Percentiles rank a stretch among this genome's conserved stretches.
Evolutionary conservation across 495 filamentous ascomycete genomes (phyloP).

Genomic region (Bombardia bombarda): DNA sequence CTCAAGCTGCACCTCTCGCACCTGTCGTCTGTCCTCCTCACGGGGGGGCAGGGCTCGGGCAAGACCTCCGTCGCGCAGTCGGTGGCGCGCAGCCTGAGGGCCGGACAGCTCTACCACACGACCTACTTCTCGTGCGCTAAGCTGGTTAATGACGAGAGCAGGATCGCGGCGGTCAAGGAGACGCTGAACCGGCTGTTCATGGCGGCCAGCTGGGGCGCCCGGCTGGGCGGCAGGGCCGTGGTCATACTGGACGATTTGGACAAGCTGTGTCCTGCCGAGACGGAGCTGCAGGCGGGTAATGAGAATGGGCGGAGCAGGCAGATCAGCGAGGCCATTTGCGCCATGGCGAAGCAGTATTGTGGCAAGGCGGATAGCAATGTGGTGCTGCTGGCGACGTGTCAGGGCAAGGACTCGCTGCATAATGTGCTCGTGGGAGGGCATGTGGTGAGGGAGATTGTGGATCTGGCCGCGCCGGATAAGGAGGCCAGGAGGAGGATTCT

Average conservation of each 20-base stretch:
- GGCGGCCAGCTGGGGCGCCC: slow-evolving; percentile 79
- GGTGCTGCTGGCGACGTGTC: slow-evolving; percentile 82
- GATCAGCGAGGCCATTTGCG: slow-evolving; percentile 80
- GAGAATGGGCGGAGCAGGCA: slow-evolving; percentile 89
- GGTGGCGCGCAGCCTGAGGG: slow-evolving; percentile 57
- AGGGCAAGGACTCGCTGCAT: slow-evolving; percentile 82
- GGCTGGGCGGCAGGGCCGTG: slow-evolving; percentile 71
- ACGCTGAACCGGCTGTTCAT: slow-evolving; percentile 76
- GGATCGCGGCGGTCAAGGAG: slow-evolving; percentile 85
- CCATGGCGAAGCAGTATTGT: slow-evolving; percentile 76
- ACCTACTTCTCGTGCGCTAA: slow-evolving; percentile 77
- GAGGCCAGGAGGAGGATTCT: slow-evolving; percentile 77
- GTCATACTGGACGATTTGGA: slow-evolving; percentile 92
- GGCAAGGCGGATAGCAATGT: slow-evolving; percentile 62
- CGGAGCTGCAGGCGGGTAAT: slow-evolving; percentile 81
- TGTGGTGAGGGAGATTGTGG: slow-evolving; percentile 74
- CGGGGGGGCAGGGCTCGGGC: slow-evolving; percentile 80
- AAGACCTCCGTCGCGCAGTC: slow-evolving; percentile 65
- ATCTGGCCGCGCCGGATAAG: slow-evolving; percentile 82
- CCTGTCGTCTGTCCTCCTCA: slow-evolving; percentile 79
- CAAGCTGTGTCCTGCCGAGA: slow-evolving; percentile 83
- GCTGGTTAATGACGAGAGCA: slow-evolving; percentile 78
- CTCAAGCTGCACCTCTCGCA: slow-evolving; percentile 66
- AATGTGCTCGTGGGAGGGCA: slow-evolving; percentile 73
- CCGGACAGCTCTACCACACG: slow-evolving; percentile 61